Conservation (phyloP, 1,139 yeast genomes). For the Geotrichum candidum region DNA sequence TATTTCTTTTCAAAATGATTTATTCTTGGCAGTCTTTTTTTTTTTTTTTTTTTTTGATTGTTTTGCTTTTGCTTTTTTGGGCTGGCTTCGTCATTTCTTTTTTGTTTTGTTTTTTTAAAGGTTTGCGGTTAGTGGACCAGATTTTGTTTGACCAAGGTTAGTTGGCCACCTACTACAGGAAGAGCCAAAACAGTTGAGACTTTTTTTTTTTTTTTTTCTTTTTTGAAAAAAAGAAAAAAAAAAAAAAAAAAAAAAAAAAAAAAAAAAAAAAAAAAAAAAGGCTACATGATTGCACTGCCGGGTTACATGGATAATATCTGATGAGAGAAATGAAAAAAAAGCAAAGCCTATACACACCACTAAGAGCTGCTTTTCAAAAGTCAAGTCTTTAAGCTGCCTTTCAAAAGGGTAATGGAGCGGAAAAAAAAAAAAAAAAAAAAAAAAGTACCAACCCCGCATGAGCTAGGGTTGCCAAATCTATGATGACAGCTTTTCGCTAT, state of each 20-base stretch:
- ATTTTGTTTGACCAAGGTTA: neutral
- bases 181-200: neutral
- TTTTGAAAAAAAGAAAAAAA: neutral
- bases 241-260: neutral
- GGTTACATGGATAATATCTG: too few relatives aligned
- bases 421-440: neutral
- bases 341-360: too few relatives aligned
- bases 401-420: neutral
- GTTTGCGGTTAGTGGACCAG: neutral
- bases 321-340: too few relatives aligned
- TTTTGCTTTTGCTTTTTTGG: too few relatives aligned
- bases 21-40: too few relatives aligned
- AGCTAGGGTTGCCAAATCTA: neutral
- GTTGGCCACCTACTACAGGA: neutral
- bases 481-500: neutral
- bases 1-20: too few relatives aligned
- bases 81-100: too few relatives aligned
- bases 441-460: neutral
- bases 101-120: neutral
- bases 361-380: too few relatives aligned
- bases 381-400: too few relatives aligned
- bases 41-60: too few relatives aligned
- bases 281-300: too few relatives aligned
- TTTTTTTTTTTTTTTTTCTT: neutral
- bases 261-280: neutral